Base-by-base conservation (phyloP, 2,329 filamentous ascomycete genomes). In the Botrytis squamosa region DNA sequence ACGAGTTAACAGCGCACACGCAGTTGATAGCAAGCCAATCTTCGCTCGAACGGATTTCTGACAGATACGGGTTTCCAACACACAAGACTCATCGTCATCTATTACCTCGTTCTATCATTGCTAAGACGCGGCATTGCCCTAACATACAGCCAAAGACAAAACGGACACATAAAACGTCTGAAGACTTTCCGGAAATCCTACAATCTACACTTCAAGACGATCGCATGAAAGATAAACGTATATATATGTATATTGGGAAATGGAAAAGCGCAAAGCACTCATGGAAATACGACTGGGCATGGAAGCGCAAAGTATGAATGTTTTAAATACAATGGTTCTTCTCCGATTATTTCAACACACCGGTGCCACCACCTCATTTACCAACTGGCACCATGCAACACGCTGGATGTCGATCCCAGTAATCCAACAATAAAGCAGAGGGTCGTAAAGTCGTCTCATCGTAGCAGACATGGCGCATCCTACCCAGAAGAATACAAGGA, bases 401-500 rank as follows among this genome's bases (percentile, higher is more conserved):
- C 49, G n/a, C 40, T 7, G 29, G 40, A 68, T 33, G 20, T 68
- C 49, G 29, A 55, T 49, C 59, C 20, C 52, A 36, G 38, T 20
- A 38, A 36, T 59, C 38, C 52, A 72, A 46, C 33, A 68, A 72
- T n/a, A 65, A 66, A 55, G 46, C 44, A 73, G 60, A 70, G 59
- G 68, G 60, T 42, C 60, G 42, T 74, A 77, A 79, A 71, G 70
- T 80, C 78, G 76, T 80, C 77, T 76, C 75, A 66, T 80, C 78
- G 71, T 75, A 46, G 75, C 71, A 69, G 65, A 71, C 66, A 64
- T 73, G 73, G 65, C 52, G 72, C 72, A 67, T 73, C 68, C 70
- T 71, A 64, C 70, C 68, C 71, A 74, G 71, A 73, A 74, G 66
- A 75, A 42, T 63, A 29, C 40, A 75, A 72, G 67, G 65, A 73